Base-by-base conservation (phyloP, 495 filamentous ascomycete species). In the Penicillium diatomitis region DNA sequence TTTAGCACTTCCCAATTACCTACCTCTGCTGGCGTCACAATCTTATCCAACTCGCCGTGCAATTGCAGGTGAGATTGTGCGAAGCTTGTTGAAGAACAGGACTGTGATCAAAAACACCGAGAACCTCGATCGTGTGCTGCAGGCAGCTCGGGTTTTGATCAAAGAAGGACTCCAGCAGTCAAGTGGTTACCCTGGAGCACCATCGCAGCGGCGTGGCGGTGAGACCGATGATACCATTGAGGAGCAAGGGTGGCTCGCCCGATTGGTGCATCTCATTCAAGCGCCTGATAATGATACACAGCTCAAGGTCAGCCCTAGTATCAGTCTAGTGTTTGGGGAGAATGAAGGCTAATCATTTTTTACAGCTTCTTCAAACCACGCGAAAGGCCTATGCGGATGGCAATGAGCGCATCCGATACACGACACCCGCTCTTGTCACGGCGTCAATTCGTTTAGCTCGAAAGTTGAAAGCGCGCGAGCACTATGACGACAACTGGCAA, bases 141-240 rank as follows among this genome's bases (percentile, higher is more conserved):
- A 91, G 50, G 81, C 92, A 28, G 72, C 94, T 30, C 85, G 85
- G 49, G 94, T 97, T 2, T 65, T 98, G 38, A 95, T 98, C 58
- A 91, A 85, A 49, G 94, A 97, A 65, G 92, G 91, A 5, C 80
- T 83, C 10, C 91, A 95, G 54, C 83, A 90, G 47, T 82, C 87
- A 10, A 76, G 77, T 38, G 87, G 88, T 29, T 95, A 95, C 58
- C 86, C 89, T 8, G 88, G 88, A 5, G 78, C 83, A 30, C 83
- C 86, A 44, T 61, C 77, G 2, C 79, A 82, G 46, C 69, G 68
- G 66, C 84, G 77, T 60, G 85, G 71, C 49, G 75, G 63, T 41
- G 85, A 94, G 54, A 96, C 94, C 2, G 94, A 97, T 37, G 92
- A 98, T 67, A 96, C 91, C 0, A 81, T 97, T 51, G 90, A 96